Conservation (phyloP, 176 grass and related monocot genomes). For the Triticum urartu region DNA sequence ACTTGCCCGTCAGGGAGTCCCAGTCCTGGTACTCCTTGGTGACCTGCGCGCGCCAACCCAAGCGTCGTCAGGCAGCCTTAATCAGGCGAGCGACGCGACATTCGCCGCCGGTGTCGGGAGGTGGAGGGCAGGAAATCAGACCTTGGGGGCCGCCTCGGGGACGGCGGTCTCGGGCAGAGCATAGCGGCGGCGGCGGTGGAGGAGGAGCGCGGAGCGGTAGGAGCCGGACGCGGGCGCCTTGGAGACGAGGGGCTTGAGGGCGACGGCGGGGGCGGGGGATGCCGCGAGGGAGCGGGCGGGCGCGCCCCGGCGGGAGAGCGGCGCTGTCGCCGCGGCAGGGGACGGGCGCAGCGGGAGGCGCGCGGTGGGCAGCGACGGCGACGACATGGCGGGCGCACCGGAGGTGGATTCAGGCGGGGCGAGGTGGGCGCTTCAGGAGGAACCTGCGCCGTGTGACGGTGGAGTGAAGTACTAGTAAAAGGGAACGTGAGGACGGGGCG, state of each 20-base stretch:
- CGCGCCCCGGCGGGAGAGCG: not conserved
- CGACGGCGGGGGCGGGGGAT: not conserved
- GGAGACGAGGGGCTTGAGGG: slow-evolving; percentile 23
- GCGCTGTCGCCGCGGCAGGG: not conserved
- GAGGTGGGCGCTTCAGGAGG: not conserved
- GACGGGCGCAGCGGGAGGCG: slow-evolving; percentile 42
- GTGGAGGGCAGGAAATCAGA: not conserved
- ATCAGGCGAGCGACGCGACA: not conserved
- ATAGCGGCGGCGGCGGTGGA: slow-evolving; percentile 19
- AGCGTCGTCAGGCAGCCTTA: not conserved
- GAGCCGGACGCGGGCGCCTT: slow-evolving; percentile 17
- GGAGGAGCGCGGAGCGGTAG: slow-evolving; percentile 34
- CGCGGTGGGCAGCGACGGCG: slow-evolving; percentile 16
- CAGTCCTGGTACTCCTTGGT: slow-evolving; percentile 61
- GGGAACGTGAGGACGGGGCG: slow-evolving; percentile 15
- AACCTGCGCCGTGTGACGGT: not conserved
- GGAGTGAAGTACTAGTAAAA: not conserved
- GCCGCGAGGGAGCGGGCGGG: not conserved
- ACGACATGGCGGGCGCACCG: slow-evolving; percentile 20
- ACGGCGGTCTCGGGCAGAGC: slow-evolving; percentile 23
- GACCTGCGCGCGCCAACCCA: slow-evolving; percentile 8
- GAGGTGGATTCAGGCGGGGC: not conserved
- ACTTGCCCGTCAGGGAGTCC: slow-evolving; percentile 81
- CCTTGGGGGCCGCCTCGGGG: slow-evolving; percentile 33
- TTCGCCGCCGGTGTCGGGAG: slow-evolving; percentile 15